phyloP scores from a whole-genome alignment of 2,329 filamentous ascomycete genomes.

The Beauveria rudraprayagi region DNA sequence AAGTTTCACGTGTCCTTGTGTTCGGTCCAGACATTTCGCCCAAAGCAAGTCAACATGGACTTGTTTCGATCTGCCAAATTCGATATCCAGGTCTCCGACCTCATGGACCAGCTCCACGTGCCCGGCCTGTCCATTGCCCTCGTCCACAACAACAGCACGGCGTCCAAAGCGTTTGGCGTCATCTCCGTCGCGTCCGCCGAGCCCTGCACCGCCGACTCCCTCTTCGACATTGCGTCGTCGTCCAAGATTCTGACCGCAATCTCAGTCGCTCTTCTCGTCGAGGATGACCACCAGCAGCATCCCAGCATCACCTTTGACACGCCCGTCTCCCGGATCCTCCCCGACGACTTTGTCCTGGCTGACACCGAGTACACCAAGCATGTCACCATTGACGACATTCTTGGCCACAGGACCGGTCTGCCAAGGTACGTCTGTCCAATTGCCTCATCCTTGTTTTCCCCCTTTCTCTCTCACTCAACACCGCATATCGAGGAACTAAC shows the following conservation, averaged over 20 bases:
- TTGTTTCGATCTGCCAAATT: not conserved
- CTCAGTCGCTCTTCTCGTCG: constrained; percentile 3
- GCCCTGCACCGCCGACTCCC: not conserved
- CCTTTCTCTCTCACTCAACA: too few relatives aligned
- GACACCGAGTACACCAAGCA: constrained; percentile 8
- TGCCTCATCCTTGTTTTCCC: too few relatives aligned
- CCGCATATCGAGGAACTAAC: not conserved
- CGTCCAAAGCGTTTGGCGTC: not conserved
- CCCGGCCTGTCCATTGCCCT: constrained; percentile 3
- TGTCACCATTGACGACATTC: constrained; percentile 9
- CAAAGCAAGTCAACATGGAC: not conserved
- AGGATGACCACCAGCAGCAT: not conserved
- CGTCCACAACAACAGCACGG: not conserved
- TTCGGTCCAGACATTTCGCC: not conserved
- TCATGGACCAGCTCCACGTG: constrained; percentile 6
- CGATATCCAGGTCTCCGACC: not conserved
- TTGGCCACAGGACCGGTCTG: constrained; percentile 8
- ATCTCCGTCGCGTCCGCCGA: not conserved
- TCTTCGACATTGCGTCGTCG: constrained; percentile 10
- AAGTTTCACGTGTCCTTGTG: too few relatives aligned
- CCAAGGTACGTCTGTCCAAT: not conserved
- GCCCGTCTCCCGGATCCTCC: not conserved
- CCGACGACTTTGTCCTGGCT: constrained; percentile 7
- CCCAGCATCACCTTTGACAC: constrained; percentile 3
- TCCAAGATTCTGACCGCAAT: constrained; percentile 7